Conservation (phyloP, 2,329 filamentous ascomycete species). For the Penicillium sp. region DNA sequence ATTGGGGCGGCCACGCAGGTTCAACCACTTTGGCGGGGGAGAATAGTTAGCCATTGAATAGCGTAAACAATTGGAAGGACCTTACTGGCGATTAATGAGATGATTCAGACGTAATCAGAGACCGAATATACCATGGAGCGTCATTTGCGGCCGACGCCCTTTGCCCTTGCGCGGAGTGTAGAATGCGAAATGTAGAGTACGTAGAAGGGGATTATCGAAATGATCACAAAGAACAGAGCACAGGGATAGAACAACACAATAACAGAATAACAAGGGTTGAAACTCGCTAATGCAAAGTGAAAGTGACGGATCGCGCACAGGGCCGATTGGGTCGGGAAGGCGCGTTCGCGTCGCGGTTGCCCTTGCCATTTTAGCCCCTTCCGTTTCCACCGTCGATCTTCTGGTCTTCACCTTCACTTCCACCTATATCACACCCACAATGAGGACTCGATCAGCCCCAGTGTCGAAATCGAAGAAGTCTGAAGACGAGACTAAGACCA, state of each 20-base stretch:
- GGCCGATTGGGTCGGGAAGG: conserved; percentile 24
- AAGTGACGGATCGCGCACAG: conserved; percentile 24
- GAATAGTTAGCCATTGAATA: conserved; percentile 8
- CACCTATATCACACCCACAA: conserved; percentile 11
- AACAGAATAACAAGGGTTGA: conserved; percentile 5
- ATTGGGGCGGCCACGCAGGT: conserved; percentile 62
- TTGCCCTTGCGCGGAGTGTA: conserved; percentile 5
- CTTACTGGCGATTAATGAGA: conserved; percentile 1
- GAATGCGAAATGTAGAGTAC: not conserved
- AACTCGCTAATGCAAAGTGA: conserved; percentile 14
- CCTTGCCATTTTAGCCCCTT: conserved; percentile 13
- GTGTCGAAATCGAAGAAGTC: conserved; percentile 12
- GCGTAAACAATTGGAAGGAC: not conserved
- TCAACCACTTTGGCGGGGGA: conserved; percentile 38
- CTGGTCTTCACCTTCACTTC: conserved; percentile 7
- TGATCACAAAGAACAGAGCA: not conserved
- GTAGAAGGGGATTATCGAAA: not conserved
- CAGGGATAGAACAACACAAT: conserved; percentile 8
- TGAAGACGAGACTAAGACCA: conserved; percentile 21
- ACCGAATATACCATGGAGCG: conserved; percentile 12
- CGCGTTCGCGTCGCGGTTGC: conserved; percentile 33
- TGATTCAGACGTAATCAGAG: conserved; percentile 11
- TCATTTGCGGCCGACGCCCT: conserved; percentile 22
- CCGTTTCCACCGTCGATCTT: conserved; percentile 4
- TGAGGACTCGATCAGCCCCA: conserved; percentile 33